phyloP scores from a whole-genome alignment of 148 eudicot species.

The Cornus kousa region DNA sequence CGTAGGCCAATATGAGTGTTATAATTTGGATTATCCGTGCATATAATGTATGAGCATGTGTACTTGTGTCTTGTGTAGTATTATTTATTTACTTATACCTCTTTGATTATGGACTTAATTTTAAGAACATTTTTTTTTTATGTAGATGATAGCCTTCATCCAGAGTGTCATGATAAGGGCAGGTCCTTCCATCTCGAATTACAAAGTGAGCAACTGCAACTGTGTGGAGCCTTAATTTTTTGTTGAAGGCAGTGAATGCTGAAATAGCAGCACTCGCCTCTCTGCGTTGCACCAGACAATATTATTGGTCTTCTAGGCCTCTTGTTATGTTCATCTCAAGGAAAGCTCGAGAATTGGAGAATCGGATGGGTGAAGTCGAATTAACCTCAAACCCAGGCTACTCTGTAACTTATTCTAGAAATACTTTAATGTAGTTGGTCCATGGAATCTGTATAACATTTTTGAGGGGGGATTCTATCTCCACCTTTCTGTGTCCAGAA shows the following conservation, averaged over 20 bases:
- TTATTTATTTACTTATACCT: not conserved
- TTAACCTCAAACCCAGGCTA: not conserved
- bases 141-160: slow-evolving; percentile 44
- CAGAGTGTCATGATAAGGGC: slow-evolving; percentile 42
- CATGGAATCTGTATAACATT: not conserved
- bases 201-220: slow-evolving; percentile 7
- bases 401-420: not conserved
- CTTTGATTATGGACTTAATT: not conserved
- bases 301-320: not conserved
- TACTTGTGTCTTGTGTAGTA: not conserved
- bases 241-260: not conserved
- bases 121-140: not conserved
- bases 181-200: slow-evolving; percentile 17
- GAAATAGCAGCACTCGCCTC: not conserved
- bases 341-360: not conserved
- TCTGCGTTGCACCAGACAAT: not conserved
- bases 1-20: not conserved
- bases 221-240: slow-evolving; percentile 15
- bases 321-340: not conserved
- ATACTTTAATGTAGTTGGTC: not conserved
- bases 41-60: too few relatives aligned
- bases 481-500: too few relatives aligned
- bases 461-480: not conserved
- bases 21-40: not conserved
- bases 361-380: not conserved